Evolutionary conservation across 2,329 filamentous ascomycete species (phyloP), one percentile per base, ranked within the genome.

Genomic region (Emmonsia crescens): DNA sequence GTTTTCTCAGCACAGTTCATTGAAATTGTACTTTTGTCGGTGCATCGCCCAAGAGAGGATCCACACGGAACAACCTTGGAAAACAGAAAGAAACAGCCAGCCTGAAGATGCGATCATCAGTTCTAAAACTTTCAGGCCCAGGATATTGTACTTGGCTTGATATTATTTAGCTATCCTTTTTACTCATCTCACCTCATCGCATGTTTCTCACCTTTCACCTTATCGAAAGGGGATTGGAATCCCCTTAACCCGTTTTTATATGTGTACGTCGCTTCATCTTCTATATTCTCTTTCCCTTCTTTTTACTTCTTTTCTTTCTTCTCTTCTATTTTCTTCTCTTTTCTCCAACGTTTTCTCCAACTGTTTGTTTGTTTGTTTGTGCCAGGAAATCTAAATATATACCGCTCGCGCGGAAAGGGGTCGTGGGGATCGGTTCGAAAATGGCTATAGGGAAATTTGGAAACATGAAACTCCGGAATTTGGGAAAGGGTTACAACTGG

Each of bases 391-490:
- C 64, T 63, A 60, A 63, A 49, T 42, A 60, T 62, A 56, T 59
- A 63, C 64, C 64, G 64, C 64, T 63, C 64, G 60, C 63, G 64
- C 64, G 64, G 64, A 61, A 59, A 55, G 64, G 60, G 62, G 63
- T 61, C 29, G 52, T 54, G 64, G 64, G 19, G 59, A 62, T 64
- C 60, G 57, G 64, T 51, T 29, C 12, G 55, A 57, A 29, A 57
- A 31, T 21, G 36, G 29, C 27, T 44, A 57, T 19, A 64, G 42
- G 62, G 63, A 24, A 44, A 44, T 33, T 38, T 57, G 55, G 55
- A 21, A 44, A 40, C 38, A 44, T 27, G 14, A 31, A 31, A 24
- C 55, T 24, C 55, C 29, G 48, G 42, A 36, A n/a, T 38, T 31
- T 19, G 57, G 31, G 44, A 59, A 59, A 42, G 29, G 57, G 24